Conservation (phyloP, 1,284 basidiomycete species). For the Rhodotorula sp. region DNA sequence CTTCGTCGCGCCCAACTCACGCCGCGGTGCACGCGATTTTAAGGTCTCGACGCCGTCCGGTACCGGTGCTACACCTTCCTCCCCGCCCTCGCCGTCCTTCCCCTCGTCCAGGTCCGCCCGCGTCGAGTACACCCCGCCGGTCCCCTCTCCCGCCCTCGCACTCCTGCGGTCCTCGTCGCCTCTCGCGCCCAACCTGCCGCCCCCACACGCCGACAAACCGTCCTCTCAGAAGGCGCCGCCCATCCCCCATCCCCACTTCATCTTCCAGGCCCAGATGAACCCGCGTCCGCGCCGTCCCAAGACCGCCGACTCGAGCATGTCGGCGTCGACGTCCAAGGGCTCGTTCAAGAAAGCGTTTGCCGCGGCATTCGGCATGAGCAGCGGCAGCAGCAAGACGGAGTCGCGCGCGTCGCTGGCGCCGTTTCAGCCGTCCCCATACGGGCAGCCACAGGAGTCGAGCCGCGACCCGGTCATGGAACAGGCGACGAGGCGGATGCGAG, state of each 20-base stretch:
- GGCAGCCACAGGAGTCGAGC: background rate
- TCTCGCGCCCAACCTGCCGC: background rate
- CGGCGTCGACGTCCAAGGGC: background rate
- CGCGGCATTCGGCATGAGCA: background rate
- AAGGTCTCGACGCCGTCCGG: no score
- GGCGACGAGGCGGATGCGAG: background rate
- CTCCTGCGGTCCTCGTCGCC: background rate
- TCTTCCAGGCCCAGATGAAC: slow-evolving; percentile 1
- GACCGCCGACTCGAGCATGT: slow-evolving; percentile 9
- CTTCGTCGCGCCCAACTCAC: no score
- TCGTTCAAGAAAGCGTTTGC: slow-evolving; percentile 5
- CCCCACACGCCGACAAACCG: background rate
- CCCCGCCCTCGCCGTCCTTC: background rate
- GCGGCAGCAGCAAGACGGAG: background rate
- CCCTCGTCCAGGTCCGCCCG: background rate
- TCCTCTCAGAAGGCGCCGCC: background rate
- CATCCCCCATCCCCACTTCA: background rate
- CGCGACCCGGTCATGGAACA: background rate
- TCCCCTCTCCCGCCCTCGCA: background rate
- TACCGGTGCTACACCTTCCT: no score
- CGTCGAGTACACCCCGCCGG: background rate
- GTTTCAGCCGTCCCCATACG: background rate
- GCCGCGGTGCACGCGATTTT: no score
- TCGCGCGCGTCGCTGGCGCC: background rate
- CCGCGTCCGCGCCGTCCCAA: background rate